Evolutionary conservation across 1,284 basidiomycete species (phyloP), one percentile per base, ranked within the genome.

Genomic region (Boletus nobilissimus): DNA sequence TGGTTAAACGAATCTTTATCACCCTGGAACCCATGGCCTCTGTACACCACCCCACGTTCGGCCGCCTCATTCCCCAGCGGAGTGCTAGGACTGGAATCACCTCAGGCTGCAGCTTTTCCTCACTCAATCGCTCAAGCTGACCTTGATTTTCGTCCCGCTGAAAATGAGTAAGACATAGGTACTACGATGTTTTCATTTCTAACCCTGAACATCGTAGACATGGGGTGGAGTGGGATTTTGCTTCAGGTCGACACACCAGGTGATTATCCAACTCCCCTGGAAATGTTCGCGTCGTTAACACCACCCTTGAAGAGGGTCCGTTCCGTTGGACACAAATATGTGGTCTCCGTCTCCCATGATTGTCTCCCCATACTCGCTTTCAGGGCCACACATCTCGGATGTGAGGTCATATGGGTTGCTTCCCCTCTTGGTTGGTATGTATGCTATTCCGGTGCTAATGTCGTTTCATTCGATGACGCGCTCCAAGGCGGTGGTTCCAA

Each of bases 311-410:
- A 18, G 6, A 57, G n/a, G 54, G 24, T n/a, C 36, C 10, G 34
- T 10, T 19, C 34, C 48, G 34, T 19, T 70, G 24, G 60, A 71
- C n/a, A 76, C 68, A 19, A 39, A 64, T 5, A 43, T 36, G 43
- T 76, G 67, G 77, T 65, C 77, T 57, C 29, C 54, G n/a, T 18
- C 54, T 57, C 54, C n/a, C 29, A 24, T 57, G 54, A 8, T 29
- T 57, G 54, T 57, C n/a, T 16, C 54, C 3, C 72, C 62, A 8
- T 46, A 11, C n/a, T 10, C 5, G 22, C 29, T 34, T 26, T 43
- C 46, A 22, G 34, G 26, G 7, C 38, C 43, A n/a, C 48, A 66
- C 57, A 16, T 13, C 14, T 10, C 38, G 62, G 38, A 29, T 4
- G 9, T 1, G 36, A 32, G 10, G 8, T 60, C 43, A 4, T 11